A percentile compares a stretch with the other conserved stretches of the same genome.
These are phyloP conservation scores for Golovinomyces cichoracearum DNA, from an alignment of 2,329 filamentous ascomycete species.

Conservation along the genomic window DNA sequence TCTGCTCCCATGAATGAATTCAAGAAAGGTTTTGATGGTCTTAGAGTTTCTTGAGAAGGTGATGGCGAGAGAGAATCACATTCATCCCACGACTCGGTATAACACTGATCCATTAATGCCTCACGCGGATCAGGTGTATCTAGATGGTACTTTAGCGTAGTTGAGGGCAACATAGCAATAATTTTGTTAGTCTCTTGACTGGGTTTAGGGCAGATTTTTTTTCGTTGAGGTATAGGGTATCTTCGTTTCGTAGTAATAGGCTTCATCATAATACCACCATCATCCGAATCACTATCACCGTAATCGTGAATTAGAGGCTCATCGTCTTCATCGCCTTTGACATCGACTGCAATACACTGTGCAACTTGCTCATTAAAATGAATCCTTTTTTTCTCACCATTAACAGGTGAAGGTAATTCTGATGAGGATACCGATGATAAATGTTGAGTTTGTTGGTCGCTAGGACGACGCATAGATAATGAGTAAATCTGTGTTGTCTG, in stretches of 20 bases:
- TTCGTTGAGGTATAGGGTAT: constrained; percentile 17
- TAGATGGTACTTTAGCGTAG: constrained; percentile 33
- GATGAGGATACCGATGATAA: constrained; percentile 46
- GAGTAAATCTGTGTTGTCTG: constrained; percentile 44
- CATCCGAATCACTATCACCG: constrained; percentile 31
- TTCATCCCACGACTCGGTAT: constrained; percentile 20
- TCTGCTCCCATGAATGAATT: constrained; percentile 32
- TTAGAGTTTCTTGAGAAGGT: constrained; percentile 54
- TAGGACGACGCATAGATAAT: constrained; percentile 35
- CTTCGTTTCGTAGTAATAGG: constrained; percentile 32
- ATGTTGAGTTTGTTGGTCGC: constrained; percentile 32
- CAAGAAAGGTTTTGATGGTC: constrained; percentile 32
- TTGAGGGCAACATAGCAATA: constrained; percentile 41
- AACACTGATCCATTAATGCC: constrained; percentile 27
- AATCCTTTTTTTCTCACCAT: constrained; percentile 63
- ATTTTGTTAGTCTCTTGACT: constrained; percentile 28
- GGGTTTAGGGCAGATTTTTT: constrained; percentile 21
- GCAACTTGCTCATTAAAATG: constrained; percentile 91
- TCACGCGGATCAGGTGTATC: constrained; percentile 36
- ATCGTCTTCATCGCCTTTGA: constrained; percentile 44
- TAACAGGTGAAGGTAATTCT: constrained; percentile 31
- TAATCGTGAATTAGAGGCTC: constrained; percentile 18
- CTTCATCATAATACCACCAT: constrained; percentile 38
- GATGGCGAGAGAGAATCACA: constrained; percentile 28
- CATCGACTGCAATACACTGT: constrained; percentile 82